Base-by-base conservation (phyloP, 495 filamentous ascomycete species). In the Aspergillus biplanus region DNA sequence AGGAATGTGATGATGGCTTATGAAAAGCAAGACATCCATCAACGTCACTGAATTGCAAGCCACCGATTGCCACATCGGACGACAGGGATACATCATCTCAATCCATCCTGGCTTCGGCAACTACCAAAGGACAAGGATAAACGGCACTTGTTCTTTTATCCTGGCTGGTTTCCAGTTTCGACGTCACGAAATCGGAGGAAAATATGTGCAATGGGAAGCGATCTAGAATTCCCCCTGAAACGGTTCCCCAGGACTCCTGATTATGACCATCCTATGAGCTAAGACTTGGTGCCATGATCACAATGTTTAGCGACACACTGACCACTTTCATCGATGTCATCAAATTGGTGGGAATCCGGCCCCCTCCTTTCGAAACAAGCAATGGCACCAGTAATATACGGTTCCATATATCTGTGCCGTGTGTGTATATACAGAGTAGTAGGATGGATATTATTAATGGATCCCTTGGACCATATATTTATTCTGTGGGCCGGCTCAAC, bases 171-270 rank as follows among this genome's bases (percentile, higher is more conserved):
- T 39, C 37, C 7, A 39, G 13, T 7, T 7, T 13, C 8, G 37
- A 39, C 37, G 13, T 39, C 37, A 39, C 7, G 37, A 13, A 39
- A 8, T 3, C 1, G 37, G 13, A 39, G 21, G 21, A 27, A 27
- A 27, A 27, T 2, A 27, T 27, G 21, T 27, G 21, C 21, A 2
- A 27, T 27, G 21, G 21, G 21, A 27, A 27, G 21, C 21, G 21
- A 39, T 39, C 37, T 39, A 39, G 37, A 39, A 1, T 39, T 39
- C 37, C 37, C 7, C 27, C 56, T 46, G 56, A 31, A 46, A 46
- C 56, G 11, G 37, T 46, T 58, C 56, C 39, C 56, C 56, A 48
- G 56, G 32, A 21, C 15, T 6, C 56, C 46, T 47, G 56, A 58
- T 58, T 46, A 32, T n/a, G 15, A 49, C 18, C 18, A 49, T 49